Evolutionary conservation across 139 green algal genomes (phyloP).

Genomic region (Astrephomene gubernaculifera): DNA sequence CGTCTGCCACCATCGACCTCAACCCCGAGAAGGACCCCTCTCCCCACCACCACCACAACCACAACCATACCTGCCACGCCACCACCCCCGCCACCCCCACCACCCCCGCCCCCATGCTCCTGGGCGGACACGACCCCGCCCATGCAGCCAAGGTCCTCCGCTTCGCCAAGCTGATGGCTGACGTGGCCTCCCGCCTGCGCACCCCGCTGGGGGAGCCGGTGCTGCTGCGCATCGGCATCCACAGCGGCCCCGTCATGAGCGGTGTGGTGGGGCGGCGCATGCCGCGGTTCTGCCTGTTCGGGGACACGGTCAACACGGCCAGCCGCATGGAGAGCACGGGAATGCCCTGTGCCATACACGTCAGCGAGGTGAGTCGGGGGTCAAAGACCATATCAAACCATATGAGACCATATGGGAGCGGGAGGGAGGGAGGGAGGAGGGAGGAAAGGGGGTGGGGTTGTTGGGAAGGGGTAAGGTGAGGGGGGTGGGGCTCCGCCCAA

Average conservation of each 20-base stretch:
- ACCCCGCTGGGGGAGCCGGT: slow-evolving; percentile 27
- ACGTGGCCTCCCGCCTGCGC: slow-evolving; percentile 20
- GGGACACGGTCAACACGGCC: slow-evolving; percentile 58
- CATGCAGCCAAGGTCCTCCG: slow-evolving; percentile 33
- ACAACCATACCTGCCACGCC: no score
- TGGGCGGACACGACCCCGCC: slow-evolving; percentile 28
- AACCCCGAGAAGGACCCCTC: not conserved
- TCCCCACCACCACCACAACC: no score
- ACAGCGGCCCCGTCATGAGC: slow-evolving; percentile 24
- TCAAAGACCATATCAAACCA: no score
- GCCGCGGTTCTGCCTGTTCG: slow-evolving; percentile 49
- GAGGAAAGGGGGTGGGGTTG: not conserved
- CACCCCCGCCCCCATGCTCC: no score
- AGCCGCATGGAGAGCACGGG: slow-evolving; percentile 50
- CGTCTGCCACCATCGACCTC: no score
- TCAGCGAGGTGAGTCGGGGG: slow-evolving; percentile 23
- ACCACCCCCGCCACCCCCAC: no score
- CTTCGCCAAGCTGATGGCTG: slow-evolving; percentile 26
- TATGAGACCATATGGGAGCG: not conserved
- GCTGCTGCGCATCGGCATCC: slow-evolving; percentile 33
- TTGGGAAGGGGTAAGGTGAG: not conserved
- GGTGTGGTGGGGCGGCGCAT: slow-evolving; percentile 47
- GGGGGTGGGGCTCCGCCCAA: not conserved
- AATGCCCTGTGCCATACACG: slow-evolving; percentile 23
- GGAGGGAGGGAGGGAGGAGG: not conserved